Evolutionary conservation across 129 eudicot species (phyloP).

Genomic region (Rutidosis leptorrhynchoides): DNA sequence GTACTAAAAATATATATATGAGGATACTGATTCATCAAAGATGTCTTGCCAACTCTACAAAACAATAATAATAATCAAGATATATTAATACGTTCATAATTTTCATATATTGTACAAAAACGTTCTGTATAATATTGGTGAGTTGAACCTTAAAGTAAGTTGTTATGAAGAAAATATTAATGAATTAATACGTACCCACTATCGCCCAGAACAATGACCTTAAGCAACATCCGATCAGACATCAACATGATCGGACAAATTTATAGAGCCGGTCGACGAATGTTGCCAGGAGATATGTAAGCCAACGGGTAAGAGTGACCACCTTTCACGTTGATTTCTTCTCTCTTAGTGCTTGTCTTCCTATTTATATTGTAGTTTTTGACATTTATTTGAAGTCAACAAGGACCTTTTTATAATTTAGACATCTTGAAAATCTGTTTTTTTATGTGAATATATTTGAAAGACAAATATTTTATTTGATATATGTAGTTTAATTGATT

Average conservation of each 20-base stretch:
- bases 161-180: not conserved
- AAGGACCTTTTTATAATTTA: too few species aligned
- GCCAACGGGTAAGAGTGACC: constrained; percentile 9
- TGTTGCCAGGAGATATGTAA: constrained; percentile 10
- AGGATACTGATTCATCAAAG: constrained; percentile 65
- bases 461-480: too few species aligned
- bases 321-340: constrained; percentile 19
- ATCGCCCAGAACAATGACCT: constrained; percentile 84
- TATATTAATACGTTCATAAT: not conserved
- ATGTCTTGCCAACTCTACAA: constrained; percentile 72
- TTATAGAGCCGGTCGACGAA: not conserved
- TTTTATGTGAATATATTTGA: too few species aligned
- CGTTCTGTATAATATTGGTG: not conserved
- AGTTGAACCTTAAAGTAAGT: not conserved
- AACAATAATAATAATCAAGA: not conserved
- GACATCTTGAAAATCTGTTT: too few species aligned
- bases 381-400: constrained; percentile 26
- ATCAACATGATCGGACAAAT: constrained; percentile 33
- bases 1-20: not conserved
- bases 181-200: constrained; percentile 51
- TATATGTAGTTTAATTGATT: too few species aligned
- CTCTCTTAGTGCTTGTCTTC: constrained; percentile 3
- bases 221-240: constrained; percentile 69
- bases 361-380: constrained; percentile 9
- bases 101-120: not conserved